phyloP scores from a whole-genome alignment of 2,329 filamentous ascomycete species.

The Colletotrichum sp. region DNA sequence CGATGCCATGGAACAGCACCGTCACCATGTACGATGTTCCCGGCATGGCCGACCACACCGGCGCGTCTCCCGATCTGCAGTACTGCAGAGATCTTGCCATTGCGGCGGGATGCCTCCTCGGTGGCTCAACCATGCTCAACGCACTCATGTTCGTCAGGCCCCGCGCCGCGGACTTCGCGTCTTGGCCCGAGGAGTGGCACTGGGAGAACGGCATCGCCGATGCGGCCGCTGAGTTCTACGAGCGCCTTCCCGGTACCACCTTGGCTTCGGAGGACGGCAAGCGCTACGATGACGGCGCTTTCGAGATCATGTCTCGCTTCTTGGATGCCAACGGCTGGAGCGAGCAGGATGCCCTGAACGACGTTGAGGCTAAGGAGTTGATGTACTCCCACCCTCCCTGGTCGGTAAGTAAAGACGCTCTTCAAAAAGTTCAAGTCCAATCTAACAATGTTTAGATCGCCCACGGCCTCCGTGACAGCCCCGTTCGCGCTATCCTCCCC shows the following conservation, averaged over 20 bases:
- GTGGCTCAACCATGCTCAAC: conserved; percentile 33
- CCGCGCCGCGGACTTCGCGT: conserved; percentile 11
- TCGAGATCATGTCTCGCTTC: conserved; percentile 20
- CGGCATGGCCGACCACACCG: conserved; percentile 18
- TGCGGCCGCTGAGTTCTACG: conserved; percentile 23
- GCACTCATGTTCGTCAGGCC: conserved; percentile 29
- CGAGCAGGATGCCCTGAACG: conserved; percentile 16
- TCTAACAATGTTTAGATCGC: not conserved
- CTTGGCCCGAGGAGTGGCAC: conserved; percentile 23
- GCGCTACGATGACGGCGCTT: conserved; percentile 23
- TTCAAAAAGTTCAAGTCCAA: not conserved
- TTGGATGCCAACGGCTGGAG: conserved; percentile 21
- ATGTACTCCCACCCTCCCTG: conserved; percentile 23
- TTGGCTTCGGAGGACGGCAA: conserved; percentile 20
- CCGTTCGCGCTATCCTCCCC: conserved; percentile 40
- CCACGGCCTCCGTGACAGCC: conserved; percentile 22
- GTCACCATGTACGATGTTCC: conserved; percentile 27
- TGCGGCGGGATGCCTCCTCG: conserved; percentile 35
- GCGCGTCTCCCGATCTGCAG: not conserved
- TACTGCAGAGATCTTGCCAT: conserved; percentile 32
- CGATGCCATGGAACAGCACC: conserved; percentile 30
- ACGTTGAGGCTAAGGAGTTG: conserved; percentile 21
- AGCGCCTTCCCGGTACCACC: conserved; percentile 21
- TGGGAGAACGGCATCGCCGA: conserved; percentile 22
- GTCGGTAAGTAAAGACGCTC: not conserved